phyloP scores from a whole-genome alignment of 176 grass and related monocot genomes.

The Avena atlantica region DNA sequence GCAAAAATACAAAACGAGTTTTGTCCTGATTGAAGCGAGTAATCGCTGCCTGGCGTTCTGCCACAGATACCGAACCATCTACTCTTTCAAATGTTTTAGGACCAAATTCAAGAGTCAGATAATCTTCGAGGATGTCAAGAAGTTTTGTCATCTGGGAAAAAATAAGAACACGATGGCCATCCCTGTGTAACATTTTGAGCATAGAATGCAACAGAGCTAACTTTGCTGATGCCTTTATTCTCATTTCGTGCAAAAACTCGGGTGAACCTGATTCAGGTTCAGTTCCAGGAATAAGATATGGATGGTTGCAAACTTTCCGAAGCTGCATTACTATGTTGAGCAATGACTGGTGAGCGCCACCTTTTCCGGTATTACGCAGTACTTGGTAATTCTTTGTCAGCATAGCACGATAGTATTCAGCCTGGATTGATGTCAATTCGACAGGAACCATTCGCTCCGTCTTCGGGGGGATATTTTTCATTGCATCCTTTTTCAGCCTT shows the following conservation, averaged over 20 bases:
- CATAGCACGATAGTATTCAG: conserved; percentile 97
- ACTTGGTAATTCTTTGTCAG: conserved; percentile 98
- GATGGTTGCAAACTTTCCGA: conserved; percentile 99
- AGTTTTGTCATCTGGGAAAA: conserved; percentile 99
- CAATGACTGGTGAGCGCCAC: conserved; percentile 81
- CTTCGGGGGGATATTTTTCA: conserved; percentile 99
- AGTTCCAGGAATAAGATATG: conserved; percentile 97
- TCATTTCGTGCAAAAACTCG: conserved; percentile 97
- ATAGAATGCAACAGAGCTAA: conserved; percentile 87
- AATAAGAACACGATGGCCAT: conserved; percentile 94
- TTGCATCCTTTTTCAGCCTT: conserved; percentile 94
- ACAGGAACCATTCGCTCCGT: conserved; percentile 95
- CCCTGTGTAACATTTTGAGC: conserved; percentile 85
- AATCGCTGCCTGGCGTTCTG: conserved; percentile 90
- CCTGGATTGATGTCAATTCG: conserved; percentile 94
- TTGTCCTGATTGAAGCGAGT: conserved; percentile 96
- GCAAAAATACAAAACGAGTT: conserved; percentile 96
- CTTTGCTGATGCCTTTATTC: conserved; percentile 98
- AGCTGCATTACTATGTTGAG: conserved; percentile 99
- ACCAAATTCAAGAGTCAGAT: conserved; percentile 81
- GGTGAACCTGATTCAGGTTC: conserved; percentile 90
- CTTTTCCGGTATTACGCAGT: conserved; percentile 90
- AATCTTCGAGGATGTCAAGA: conserved; percentile 99
- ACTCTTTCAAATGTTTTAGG: conserved; percentile 93
- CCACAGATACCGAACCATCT: conserved; percentile 91